These are phyloP conservation scores for Nitzschia inconspicua DNA, from an alignment of 108 stramenopile genomes.

Conservation along the genomic window DNA sequence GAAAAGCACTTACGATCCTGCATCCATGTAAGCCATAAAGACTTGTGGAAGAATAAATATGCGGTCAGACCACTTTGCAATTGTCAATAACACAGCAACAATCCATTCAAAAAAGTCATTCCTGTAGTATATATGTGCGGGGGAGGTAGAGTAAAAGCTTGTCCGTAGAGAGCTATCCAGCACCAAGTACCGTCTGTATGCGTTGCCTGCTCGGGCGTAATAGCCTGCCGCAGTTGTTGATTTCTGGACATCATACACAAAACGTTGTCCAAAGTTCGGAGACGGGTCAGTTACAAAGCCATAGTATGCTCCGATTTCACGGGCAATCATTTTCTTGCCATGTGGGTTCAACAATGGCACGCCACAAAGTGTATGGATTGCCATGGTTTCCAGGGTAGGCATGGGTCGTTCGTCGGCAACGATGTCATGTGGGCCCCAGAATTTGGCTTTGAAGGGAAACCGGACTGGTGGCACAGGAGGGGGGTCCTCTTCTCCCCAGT, in stretches of 20 bases:
- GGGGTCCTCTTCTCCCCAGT: background rate
- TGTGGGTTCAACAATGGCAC: slow-evolving; percentile 26
- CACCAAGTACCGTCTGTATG: slow-evolving; percentile 7
- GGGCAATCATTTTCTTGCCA: slow-evolving; percentile 42
- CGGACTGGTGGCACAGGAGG: background rate
- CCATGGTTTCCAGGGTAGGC: slow-evolving; percentile 18
- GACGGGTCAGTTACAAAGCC: background rate
- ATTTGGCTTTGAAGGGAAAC: background rate
- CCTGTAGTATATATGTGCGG: slow-evolving; percentile 13
- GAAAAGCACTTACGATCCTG: too few species aligned
- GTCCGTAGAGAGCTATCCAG: slow-evolving; percentile 8
- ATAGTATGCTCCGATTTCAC: slow-evolving; percentile 37
- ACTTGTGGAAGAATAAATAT: slow-evolving; percentile 34
- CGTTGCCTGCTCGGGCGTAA: slow-evolving; percentile 1
- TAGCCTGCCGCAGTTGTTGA: slow-evolving; percentile 16
- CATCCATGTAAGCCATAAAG: slow-evolving; percentile 15
- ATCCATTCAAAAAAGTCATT: slow-evolving; percentile 7
- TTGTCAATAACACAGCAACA: slow-evolving; percentile 23
- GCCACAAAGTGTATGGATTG: slow-evolving; percentile 31
- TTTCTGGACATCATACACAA: too few species aligned
- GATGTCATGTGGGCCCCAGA: slow-evolving; percentile 7
- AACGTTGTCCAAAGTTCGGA: background rate
- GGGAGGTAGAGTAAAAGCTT: background rate
- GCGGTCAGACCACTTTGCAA: slow-evolving; percentile 29
- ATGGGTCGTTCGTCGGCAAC: slow-evolving; percentile 17